Base-by-base conservation (phyloP, 768 basidiomycete genomes). In the Phaffia tasmanica region DNA sequence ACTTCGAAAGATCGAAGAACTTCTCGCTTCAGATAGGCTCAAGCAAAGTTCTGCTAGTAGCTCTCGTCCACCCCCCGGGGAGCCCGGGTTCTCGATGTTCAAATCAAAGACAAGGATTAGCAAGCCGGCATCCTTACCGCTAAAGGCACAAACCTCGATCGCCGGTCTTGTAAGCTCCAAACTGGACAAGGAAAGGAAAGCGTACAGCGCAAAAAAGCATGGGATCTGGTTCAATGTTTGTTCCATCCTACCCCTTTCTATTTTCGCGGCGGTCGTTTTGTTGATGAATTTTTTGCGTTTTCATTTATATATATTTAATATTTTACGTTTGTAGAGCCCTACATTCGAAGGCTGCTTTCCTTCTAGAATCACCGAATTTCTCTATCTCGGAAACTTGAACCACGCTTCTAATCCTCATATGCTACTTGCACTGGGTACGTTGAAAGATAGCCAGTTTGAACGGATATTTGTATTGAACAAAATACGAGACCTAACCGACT, bases 391-490 rank as follows among this genome's bases (percentile, higher is more conserved):
- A 47, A 93, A 95, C 76, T 72, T 95, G 75, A 89, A 91, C 72
- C 94, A 98, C 72, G 94, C 94, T 0, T 80, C 85, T 30, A 98
- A 98, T 76, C 91, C 85, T 62, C 89, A 88, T 73, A 95, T 98
- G 92, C 84, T 98, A 2, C 88, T 92, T 72, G 89, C 90, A 3
- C 82, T 98, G 19, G 62, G 62, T 63, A 16, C 51, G 62, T 6
- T 18, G 21, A n/a, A 19, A 15, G 14, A 3, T 21, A 25, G n/a
- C 11, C 14, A 23, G 54, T 29, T 21, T 56, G 54, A 23, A 23
- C n/a, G 14, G n/a, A 11, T 56, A 14, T 23, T 56, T 29, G 27
- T 19, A n/a, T n/a, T n/a, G n/a, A n/a, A n/a, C n/a, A n/a, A n/a
- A n/a, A n/a, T n/a, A n/a, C n/a, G n/a, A n/a, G n/a, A n/a, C n/a